Base-by-base conservation (phyloP, 2,329 filamentous ascomycete genomes). In the Aspergillus pseudoglaucus region DNA sequence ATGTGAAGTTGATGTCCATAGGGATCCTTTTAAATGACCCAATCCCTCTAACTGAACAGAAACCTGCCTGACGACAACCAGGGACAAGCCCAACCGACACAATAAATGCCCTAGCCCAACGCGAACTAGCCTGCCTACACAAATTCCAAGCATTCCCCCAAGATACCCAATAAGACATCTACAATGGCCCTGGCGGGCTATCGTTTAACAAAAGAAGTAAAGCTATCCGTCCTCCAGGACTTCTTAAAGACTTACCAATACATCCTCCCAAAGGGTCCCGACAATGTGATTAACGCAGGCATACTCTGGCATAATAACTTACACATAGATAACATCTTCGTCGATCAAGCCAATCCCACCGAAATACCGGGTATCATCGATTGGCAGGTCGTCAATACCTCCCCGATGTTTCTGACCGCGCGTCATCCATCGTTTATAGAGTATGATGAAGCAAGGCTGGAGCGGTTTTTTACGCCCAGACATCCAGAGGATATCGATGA, bases 311-410 rank as follows among this genome's bases (percentile, higher is more conserved):
- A 67, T 45, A 53, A 57, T 27, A 60, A 67, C 53, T 52, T 66
- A 25, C 62, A 65, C 48, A 53, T 20, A 20, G 57, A 59, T 15
- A 67, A 67, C 47, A 64, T 68, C 42, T 64, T 67, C 47, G 59
- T 67, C 35, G 59, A 62, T 42, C 47, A 54, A 45, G 51, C 51
- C 30, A 51, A 64, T 33, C 59, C 59, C 5, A 61, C 58, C 32
- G 53, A 54, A 44, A 60, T 66, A 41, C 55, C 60, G 8, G 56
- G 56, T 32, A 61, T 66, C 47, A 65, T 69, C 18, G 62, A 68
- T 47, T 69, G 64, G 64, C 60, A 68, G 55, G 56, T 53, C 12
- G 50, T 57, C 18, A 52, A 59, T 44, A 46, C 62, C 45, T 58
- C 56, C 37, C 60, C 58, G 17, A 57, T 59, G 43, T 65, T 61